A percentile compares a stretch with the other conserved stretches of the same genome.
Conservation (phyloP, 2,329 filamentous ascomycete species). For the Dothiorella sarmentorum region DNA sequence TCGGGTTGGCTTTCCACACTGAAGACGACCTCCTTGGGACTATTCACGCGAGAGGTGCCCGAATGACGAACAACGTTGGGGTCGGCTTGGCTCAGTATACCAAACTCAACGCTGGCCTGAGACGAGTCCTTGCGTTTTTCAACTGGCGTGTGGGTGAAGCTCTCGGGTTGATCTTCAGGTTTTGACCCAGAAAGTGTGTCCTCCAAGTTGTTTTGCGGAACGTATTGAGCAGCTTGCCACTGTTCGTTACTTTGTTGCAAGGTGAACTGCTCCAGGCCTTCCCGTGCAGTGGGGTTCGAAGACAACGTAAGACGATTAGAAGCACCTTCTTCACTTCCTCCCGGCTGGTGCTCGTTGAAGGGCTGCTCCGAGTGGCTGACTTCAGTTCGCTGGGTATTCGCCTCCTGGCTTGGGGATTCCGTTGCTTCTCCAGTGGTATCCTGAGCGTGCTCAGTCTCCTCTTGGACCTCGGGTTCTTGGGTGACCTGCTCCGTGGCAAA, state of each 20-base stretch:
- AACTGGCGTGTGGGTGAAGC: background rate
- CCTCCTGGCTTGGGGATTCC: too few species aligned
- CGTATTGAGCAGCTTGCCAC: background rate
- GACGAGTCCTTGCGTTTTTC: conserved; percentile 1
- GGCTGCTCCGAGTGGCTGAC: background rate
- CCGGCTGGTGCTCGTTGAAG: too few species aligned
- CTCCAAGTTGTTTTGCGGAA: background rate
- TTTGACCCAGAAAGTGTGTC: background rate
- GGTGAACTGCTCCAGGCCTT: background rate
- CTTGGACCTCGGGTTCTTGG: background rate
- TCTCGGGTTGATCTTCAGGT: background rate
- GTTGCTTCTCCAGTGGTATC: too few species aligned
- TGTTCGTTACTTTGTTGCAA: background rate
- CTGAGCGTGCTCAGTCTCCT: background rate
- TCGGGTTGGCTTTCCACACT: background rate
- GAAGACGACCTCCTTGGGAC: background rate
- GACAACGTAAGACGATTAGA: too few species aligned
- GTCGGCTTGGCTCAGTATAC: background rate
- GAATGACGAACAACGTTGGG: background rate
- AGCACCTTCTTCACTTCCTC: too few species aligned
- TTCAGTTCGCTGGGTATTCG: background rate
- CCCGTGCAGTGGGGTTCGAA: too few species aligned
- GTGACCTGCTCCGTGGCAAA: background rate
- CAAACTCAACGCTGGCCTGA: background rate
- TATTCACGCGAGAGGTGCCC: background rate